Evolutionary conservation across 176 grass and related monocot genomes (phyloP).

Genomic region (Rhynchospora tenuis): DNA sequence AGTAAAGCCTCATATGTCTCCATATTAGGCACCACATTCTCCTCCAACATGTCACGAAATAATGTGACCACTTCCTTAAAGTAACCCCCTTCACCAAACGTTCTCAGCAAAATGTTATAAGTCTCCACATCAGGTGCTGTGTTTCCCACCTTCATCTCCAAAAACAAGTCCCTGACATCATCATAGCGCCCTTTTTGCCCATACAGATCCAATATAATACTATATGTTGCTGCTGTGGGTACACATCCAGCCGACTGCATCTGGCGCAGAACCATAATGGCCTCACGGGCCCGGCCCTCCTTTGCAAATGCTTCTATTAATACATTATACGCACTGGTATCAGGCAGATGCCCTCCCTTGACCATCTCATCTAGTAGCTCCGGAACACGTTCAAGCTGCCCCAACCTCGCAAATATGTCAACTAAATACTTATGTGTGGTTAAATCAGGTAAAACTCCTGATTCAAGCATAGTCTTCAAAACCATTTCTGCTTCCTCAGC

Average conservation of each 20-base stretch:
- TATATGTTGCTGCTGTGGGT: constrained; percentile 66
- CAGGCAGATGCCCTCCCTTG: constrained; percentile 40
- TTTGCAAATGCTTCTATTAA: constrained; percentile 74
- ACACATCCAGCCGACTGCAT: constrained; percentile 80
- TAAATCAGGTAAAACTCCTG: constrained; percentile 55
- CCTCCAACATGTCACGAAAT: constrained; percentile 68
- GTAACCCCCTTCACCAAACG: constrained; percentile 83
- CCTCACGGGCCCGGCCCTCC: constrained; percentile 53
- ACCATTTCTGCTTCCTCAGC: constrained; percentile 86
- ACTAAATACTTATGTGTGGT: constrained; percentile 64
- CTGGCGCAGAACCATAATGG: constrained; percentile 59
- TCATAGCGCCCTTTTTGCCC: constrained; percentile 69
- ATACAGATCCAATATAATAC: constrained; percentile 74
- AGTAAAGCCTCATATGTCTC: constrained; percentile 84
- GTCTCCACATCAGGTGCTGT: constrained; percentile 71
- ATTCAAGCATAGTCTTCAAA: constrained; percentile 77
- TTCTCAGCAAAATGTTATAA: constrained; percentile 81
- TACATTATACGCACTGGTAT: constrained; percentile 60
- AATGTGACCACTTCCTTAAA: constrained; percentile 92
- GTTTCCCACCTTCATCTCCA: constrained; percentile 71
- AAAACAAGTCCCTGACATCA: constrained; percentile 76
- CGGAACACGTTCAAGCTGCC: constrained; percentile 39
- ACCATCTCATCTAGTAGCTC: constrained; percentile 74
- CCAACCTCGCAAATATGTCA: constrained; percentile 49
- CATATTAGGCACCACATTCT: constrained; percentile 68